Base-by-base conservation (phyloP, 768 basidiomycete species). In the Amyloporia xantha region DNA sequence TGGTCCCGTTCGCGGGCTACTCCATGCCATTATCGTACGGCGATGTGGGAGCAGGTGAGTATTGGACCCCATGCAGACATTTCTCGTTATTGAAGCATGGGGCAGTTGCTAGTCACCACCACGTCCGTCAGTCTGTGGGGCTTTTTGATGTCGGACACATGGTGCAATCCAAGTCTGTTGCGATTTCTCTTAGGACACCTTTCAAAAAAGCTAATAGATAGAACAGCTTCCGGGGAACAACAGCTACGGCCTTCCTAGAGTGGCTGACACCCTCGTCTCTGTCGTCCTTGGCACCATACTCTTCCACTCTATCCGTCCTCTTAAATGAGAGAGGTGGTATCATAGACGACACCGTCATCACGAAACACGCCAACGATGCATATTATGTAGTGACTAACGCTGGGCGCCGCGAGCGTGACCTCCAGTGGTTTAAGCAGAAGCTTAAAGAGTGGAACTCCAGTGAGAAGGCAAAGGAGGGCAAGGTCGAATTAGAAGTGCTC, bases 101-200 rank as follows among this genome's bases (percentile, higher is more conserved):
- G 41, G 3, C 47, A 96, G 94, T 91, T 46, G 82, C 85, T 7
- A 92, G 90, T 57, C 95, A 99, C 67, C 80, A 85, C 39, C 86
- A 97, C 60, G 89, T 94, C 44, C 82, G 96, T 36, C 78, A 70
- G 11, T 77, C 76, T 28, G 89, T 79, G 1, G 93, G 93, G 0
- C 72, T 99, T 26, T 99, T 99, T 64, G 96, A 99, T 61, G 96
- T 99, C 23, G 91, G 91, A 19, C 96, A 99, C 67, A 99, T 99
- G 95, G 88, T 98, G 13, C 95, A 98, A 65, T 81, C 82, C 27
- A 86, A 81, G 91, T 92, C 59, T 41, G 78, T 49, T n/a, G n/a
- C n/a, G n/a, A n/a, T n/a, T n/a, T n/a, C 28, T 47, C n/a, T 11
- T 25, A n/a, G n/a, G n/a, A n/a, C n/a, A n/a, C n/a, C 39, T 33